Percentiles rank a stretch among this genome's conserved stretches.
Conservation (phyloP, 106 monocot genomes). For the Posidonia australis region DNA sequence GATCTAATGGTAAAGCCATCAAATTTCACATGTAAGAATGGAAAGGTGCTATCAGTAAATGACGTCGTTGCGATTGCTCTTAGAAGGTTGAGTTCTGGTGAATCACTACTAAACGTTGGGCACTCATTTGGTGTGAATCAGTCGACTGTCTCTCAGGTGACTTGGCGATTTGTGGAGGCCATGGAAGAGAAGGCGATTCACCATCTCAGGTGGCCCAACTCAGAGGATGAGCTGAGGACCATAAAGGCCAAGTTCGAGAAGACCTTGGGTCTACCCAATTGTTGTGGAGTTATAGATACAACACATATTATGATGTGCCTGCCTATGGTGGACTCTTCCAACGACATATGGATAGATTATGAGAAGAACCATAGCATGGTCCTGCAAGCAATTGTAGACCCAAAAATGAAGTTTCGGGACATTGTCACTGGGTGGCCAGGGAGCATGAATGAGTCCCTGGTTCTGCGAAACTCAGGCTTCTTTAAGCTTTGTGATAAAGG, state of each 20-base stretch:
- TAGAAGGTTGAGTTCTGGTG: conserved; percentile 55
- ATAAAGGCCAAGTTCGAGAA: conserved; percentile 48
- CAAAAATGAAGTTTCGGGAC: conserved; percentile 52
- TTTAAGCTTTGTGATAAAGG: conserved; percentile 68
- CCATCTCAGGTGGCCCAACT: conserved; percentile 52
- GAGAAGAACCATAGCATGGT: conserved; percentile 68
- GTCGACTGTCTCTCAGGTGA: conserved; percentile 62
- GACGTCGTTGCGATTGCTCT: conserved; percentile 62
- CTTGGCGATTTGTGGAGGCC: conserved; percentile 66
- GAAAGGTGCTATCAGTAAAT: conserved; percentile 28
- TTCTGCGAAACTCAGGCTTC: conserved; percentile 62
- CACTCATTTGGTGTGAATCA: conserved; percentile 45
- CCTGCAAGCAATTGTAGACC: conserved; percentile 51
- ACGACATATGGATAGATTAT: conserved; percentile 47
- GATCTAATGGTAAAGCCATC: conserved; percentile 48
- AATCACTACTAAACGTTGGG: conserved; percentile 47
- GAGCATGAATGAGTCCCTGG: conserved; percentile 44
- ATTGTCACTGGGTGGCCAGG: conserved; percentile 89
- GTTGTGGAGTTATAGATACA: conserved; percentile 71
- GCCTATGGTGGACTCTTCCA: conserved; percentile 37
- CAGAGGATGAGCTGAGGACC: conserved; percentile 28
- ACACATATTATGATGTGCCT: conserved; percentile 65
- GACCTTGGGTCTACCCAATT: conserved; percentile 54
- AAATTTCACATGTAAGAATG: conserved; percentile 42
- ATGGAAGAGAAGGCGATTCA: conserved; percentile 49